These are phyloP conservation scores for Trichoderma orchidacearum DNA, from an alignment of 495 filamentous ascomycete genomes.

Conservation along the genomic window DNA sequence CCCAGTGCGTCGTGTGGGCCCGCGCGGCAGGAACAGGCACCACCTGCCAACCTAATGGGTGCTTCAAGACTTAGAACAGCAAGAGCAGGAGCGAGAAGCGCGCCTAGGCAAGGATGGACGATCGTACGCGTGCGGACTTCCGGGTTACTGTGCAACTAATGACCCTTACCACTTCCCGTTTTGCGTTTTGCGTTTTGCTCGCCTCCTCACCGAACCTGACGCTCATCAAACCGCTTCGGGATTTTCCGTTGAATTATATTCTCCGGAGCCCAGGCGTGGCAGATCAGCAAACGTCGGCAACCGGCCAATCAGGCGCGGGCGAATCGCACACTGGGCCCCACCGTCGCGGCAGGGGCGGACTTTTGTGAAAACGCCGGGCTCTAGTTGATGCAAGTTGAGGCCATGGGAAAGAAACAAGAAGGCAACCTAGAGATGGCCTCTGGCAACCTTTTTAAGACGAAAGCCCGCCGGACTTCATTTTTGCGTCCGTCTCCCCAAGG, in stretches of 20 bases:
- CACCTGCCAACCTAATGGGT: background rate
- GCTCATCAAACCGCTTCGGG: too few species aligned
- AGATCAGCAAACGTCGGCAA: too few species aligned
- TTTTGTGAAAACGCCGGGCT: background rate
- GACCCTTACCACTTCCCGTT: too few species aligned
- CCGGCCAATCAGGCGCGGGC: background rate
- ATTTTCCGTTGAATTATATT: background rate
- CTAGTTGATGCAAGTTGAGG: background rate
- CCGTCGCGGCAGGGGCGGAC: background rate
- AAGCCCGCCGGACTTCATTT: background rate
- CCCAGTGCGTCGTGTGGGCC: background rate
- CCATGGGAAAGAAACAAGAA: background rate
- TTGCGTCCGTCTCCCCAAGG: background rate
- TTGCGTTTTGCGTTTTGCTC: too few species aligned
- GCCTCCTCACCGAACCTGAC: too few species aligned
- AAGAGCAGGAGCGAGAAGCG: background rate
- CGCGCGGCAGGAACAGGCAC: background rate
- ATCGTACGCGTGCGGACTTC: too few species aligned
- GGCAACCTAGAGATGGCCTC: background rate
- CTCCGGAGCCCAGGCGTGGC: background rate
- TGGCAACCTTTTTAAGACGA: background rate
- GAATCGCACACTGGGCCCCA: background rate
- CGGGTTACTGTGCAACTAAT: too few species aligned
- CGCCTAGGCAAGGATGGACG: background rate
- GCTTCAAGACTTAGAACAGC: background rate